These are phyloP conservation scores for Cucumis sativus DNA, from an alignment of 306 rosid genomes.

Conservation along the genomic window Cucumber_9930_V3 NC_026657.2:11677501-11678000, in stretches of 20 bases:
- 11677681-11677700: not conserved
- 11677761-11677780: not conserved
- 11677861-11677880: not conserved
- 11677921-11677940: conserved; percentile 66
- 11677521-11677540: too few species aligned
- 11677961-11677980: conserved; percentile 42
- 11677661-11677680: too few species aligned
- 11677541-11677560: not conserved
- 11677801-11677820: not conserved
- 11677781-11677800: not conserved
- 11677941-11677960: conserved; percentile 80
- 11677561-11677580: not conserved
- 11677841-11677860: not conserved
- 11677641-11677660: not conserved
- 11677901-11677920: not conserved
- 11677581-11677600: not conserved
- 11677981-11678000: conserved; percentile 66
- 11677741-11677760: not conserved
- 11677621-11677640: not conserved
- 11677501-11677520: not conserved
- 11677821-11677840: not conserved
- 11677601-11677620: not conserved
- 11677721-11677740: not conserved
- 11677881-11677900: not conserved
- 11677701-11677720: not conserved